phyloP scores from a whole-genome alignment of 176 grass and related monocot genomes.

The Pontederia crassipes region DNA sequence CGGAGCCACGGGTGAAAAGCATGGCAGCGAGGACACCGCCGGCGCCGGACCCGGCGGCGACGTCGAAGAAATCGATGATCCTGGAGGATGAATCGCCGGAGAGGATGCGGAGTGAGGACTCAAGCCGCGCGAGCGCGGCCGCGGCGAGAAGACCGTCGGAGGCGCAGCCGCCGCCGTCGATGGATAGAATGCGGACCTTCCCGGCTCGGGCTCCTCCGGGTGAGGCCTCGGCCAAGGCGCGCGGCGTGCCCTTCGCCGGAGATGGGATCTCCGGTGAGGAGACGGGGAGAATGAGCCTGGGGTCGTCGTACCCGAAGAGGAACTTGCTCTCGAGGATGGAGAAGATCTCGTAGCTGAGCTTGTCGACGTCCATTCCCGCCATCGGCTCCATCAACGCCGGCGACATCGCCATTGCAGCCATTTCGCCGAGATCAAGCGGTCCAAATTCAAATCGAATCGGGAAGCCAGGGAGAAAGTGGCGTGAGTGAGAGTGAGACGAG shows the following conservation, averaged over 20 bases:
- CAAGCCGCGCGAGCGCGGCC: background rate
- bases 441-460: background rate
- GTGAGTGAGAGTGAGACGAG: background rate
- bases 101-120: conserved; percentile 10
- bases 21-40: conserved; percentile 7
- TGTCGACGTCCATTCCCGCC: conserved; percentile 16
- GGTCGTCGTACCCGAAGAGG: conserved; percentile 35
- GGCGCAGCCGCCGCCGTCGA: conserved; percentile 9
- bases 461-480: background rate
- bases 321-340: conserved; percentile 67
- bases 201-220: background rate
- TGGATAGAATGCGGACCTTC: conserved; percentile 7
- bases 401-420: background rate
- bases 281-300: conserved; percentile 10
- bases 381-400: background rate
- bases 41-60: conserved; percentile 9
- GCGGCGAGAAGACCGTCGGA: conserved; percentile 7
- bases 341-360: conserved; percentile 73
- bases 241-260: background rate
- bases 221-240: background rate
- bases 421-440: background rate
- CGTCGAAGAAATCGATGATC: conserved; percentile 13
- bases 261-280: too few relatives aligned
- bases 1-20: conserved; percentile 1
- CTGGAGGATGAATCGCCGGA: conserved; percentile 1